Evolutionary conservation across 2,329 filamentous ascomycete genomes (phyloP).

Genomic region (Waltergamsia citrina): DNA sequence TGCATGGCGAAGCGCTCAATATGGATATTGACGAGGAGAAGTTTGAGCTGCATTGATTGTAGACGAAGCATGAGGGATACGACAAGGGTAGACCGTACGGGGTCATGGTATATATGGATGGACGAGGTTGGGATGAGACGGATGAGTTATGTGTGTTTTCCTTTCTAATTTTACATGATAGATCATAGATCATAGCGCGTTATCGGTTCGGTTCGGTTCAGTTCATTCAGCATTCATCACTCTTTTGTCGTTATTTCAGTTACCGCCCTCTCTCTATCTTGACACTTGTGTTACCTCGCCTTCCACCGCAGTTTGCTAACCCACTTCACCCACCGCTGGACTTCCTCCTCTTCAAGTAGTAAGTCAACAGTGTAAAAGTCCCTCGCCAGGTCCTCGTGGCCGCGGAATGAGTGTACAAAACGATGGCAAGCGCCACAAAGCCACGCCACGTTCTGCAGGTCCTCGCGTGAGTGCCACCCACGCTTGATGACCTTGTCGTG

Average conservation of each 20-base stretch:
- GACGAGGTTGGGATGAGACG: neutral
- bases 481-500: constrained; percentile 69
- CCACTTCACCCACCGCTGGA: constrained; percentile 63
- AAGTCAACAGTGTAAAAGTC: constrained; percentile 65
- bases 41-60: constrained; percentile 10
- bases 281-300: constrained; percentile 15
- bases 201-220: neutral
- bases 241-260: neutral
- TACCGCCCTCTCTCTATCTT: neutral
- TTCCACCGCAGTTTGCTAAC: constrained; percentile 69
- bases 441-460: constrained; percentile 76
- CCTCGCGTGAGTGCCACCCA: constrained; percentile 69
- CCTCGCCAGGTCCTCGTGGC: constrained; percentile 69
- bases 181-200: neutral
- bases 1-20: constrained; percentile 21
- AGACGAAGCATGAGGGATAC: no score
- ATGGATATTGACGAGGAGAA: constrained; percentile 14
- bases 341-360: constrained; percentile 61
- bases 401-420: constrained; percentile 68
- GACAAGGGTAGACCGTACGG: no score
- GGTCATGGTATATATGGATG: neutral
- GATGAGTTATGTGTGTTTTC: neutral
- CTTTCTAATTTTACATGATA: neutral
- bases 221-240: neutral
- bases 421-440: constrained; percentile 76